Evolutionary conservation across 805 yeast species (phyloP).

Genomic region (Nakazawaea anatomiae): DNA sequence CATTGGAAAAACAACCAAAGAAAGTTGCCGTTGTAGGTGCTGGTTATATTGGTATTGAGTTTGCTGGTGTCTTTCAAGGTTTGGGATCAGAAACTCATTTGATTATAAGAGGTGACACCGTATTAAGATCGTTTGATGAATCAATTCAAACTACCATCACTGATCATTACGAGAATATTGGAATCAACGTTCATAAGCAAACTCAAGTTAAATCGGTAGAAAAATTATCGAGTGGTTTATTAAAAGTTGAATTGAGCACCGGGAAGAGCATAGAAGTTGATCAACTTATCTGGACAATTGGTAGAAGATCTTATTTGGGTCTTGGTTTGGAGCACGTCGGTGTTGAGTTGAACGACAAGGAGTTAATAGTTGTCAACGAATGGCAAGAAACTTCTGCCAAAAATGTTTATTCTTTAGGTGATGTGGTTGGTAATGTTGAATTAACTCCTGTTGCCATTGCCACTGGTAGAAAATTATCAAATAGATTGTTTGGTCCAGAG

Average conservation of each 20-base stretch:
- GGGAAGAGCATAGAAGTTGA: conserved; percentile 58
- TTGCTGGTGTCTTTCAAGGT: conserved; percentile 90
- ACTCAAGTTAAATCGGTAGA: conserved; percentile 45
- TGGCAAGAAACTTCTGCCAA: conserved; percentile 75
- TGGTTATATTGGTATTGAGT: conserved; percentile 95
- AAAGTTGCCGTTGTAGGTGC: conserved; percentile 95
- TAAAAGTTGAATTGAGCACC: conserved; percentile 40
- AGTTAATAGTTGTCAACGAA: conserved; percentile 76
- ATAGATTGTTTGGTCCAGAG: conserved; percentile 84
- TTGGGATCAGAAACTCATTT: conserved; percentile 83
- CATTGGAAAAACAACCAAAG: conserved; percentile 76
- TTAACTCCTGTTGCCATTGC: conserved; percentile 98
- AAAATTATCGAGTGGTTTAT: conserved; percentile 40
- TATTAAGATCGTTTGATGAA: conserved; percentile 82
- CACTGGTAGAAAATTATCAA: conserved; percentile 90
- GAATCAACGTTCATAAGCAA: conserved; percentile 73
- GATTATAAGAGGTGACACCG: conserved; percentile 86
- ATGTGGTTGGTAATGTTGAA: conserved; percentile 88
- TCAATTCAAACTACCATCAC: conserved; percentile 76
- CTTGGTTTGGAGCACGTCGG: conserved; percentile 76
- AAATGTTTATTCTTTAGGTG: conserved; percentile 83
- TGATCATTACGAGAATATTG: conserved; percentile 72
- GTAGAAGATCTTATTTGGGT: conserved; percentile 73
- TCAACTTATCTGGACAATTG: conserved; percentile 87
- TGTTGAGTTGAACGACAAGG: conserved; percentile 52